Evolutionary conservation across 2,329 filamentous ascomycete species (phyloP), one percentile per base, ranked within the genome.

Genomic region (Aspergillus caelatus): DNA sequence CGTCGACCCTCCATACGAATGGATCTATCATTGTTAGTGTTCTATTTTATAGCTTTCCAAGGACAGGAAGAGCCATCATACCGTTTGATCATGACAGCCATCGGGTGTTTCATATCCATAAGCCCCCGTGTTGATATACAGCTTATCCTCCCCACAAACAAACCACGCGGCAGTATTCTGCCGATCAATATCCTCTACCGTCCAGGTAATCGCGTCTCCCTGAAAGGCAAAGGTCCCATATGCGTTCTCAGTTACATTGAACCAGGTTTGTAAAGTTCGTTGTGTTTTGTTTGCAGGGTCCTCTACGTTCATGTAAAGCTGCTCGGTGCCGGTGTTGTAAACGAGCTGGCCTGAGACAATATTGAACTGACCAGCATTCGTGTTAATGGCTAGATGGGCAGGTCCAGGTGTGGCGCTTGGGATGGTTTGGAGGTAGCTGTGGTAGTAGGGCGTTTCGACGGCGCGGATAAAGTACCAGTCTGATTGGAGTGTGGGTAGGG

Each of bases 391-490:
- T 19, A 65, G 60, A 26, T 65, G 57, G 12, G 60, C 62, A 5
- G 57, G 48, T 12, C 55, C 57, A 1, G 62, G 55, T 2, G 56
- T 57, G 8, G 48, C 56, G 23, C 48, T 65, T 16, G 62, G 62
- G 14, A 59, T 62, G 23, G 59, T 59, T 30, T 65, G 62, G 32
- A 65, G 60, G 56, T 65, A 65, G n/a, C 56, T 65, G 60, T 65
- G 62, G 60, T 57, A 65, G 43, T 62, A 52, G 12, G 62, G 62
- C 4, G 50, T 48, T 45, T 32, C 62, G 43, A 65, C 62, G 11
- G 60, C 62, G 26, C 62, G 62, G 45, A 65, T 52, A 19, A 54
- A 65, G 36, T 56, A 65, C 62, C 62, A 65, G 56, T 52, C 60
- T 12, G 60, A 30, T 26, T 58, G 43, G 10, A 65, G 57, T 4